These are phyloP conservation scores for Heliocybe sulcata DNA, from an alignment of 1,284 basidiomycete species.

Conservation along the genomic window DNA sequence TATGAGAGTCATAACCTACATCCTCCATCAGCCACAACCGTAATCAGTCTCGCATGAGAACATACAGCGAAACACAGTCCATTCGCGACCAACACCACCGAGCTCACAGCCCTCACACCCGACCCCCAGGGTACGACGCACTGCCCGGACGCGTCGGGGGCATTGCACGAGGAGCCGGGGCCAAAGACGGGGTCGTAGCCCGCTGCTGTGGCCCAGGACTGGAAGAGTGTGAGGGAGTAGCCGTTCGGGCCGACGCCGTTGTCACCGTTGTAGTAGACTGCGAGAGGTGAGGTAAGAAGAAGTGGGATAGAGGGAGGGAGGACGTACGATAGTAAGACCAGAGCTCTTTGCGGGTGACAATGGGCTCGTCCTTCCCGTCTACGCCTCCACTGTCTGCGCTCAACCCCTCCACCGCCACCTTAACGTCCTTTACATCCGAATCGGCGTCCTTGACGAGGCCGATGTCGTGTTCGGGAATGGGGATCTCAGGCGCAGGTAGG, in stretches of 20 bases:
- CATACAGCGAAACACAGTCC: constrained; percentile 69
- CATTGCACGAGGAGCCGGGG: constrained; percentile 56
- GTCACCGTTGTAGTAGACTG: constrained; percentile 17
- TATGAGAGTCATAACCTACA: constrained; percentile 65
- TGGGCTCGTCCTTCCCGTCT: constrained; percentile 1
- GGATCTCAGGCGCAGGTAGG: background rate
- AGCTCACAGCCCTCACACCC: constrained; percentile 65
- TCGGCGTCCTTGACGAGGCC: background rate
- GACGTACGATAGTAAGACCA: constrained; percentile 3
- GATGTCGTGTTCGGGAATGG: background rate
- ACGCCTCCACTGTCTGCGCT: too few relatives aligned
- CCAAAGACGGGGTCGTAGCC: constrained; percentile 64
- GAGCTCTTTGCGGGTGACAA: constrained; percentile 3
- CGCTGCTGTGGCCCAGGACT: constrained; percentile 58
- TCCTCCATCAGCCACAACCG: background rate
- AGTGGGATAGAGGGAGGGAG: background rate
- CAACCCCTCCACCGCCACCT: background rate
- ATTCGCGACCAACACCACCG: constrained; percentile 69
- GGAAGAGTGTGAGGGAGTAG: constrained; percentile 69
- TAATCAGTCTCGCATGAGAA: constrained; percentile 11
- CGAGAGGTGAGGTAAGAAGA: background rate
- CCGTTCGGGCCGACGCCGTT: constrained; percentile 19
- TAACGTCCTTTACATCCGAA: background rate
- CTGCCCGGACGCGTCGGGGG: constrained; percentile 46
- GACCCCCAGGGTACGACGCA: constrained; percentile 67